Base-by-base conservation (phyloP, 1,139 yeast species). In the Suhomyces panamericanus region DNA sequence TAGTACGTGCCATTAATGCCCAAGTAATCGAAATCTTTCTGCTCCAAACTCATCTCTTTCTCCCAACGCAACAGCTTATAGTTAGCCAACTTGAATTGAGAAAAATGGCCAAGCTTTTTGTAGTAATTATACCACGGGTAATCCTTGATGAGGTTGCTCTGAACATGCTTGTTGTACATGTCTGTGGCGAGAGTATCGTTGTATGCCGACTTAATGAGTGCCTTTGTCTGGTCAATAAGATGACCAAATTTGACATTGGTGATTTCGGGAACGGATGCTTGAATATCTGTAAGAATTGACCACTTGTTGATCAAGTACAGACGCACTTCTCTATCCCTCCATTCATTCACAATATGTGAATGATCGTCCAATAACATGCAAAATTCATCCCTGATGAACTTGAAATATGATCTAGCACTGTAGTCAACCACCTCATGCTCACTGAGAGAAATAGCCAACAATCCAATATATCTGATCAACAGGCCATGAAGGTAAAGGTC, bases 51-150 rank as follows among this genome's bases (percentile, higher is more conserved):
- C 27, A 69, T 55, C 39, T 62, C 64, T 10, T 45, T 48, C 26
- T 84, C 88, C 34, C 84, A 54, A 30, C 73, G 73, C 29, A 77
- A 70, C 30, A 84, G 63, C 53, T 77, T 80, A 42, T 69, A 69
- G 54, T 84, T 84, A 10, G 80, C 67, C 20, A 77, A 63, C 49
- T 82, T 79, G 49, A 84, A 71, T 47, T 77, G 77, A 13, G 85
- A 77, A 49, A 81, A 83, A 12, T 82, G 69, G 41, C 69, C 74
- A 30, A 86, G 56, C 58, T 87, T 87, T 49, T 73, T 76, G 54
- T 72, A 75, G 46, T 75, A 67, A 51, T 72, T 70, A 66, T 83
- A 86, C 87, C 93, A 84, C 1, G 95, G 88, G 53, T 78, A 83
- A 55, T 85, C 95, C 38, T 73, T 67, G 1, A 70, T 63, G 41